Evolutionary conservation across 2,329 filamentous ascomycete species (phyloP), one percentile per base, ranked within the genome.

Genomic region (Ceratocystis destructans): DNA sequence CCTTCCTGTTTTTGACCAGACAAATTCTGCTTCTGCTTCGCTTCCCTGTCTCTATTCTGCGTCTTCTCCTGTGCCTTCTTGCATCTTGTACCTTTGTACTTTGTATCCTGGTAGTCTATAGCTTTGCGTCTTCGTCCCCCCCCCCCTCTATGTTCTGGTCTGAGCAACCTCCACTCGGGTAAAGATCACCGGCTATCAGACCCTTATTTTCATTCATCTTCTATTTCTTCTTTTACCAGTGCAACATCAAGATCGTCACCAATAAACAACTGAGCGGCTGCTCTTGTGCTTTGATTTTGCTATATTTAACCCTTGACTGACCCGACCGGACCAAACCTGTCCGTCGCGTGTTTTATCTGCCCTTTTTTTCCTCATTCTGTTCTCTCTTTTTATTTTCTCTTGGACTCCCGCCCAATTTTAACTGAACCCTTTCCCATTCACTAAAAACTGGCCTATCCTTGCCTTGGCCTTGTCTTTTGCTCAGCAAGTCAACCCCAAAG

Each of bases 301-400:
- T 53, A 53, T 53, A 53, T 53, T 53, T 59, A 59, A 59, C 55
- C 55, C 55, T 59, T 59, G 55, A n/a, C 55, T 17, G 28, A 3
- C 37, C 37, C 37, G 37, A 15, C 37, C 37, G 15, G 3, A 15
- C 37, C 37, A 41, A 12, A 41, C 53, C 53, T 59, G 55, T 31
- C 55, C 12, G 55, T 59, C 55, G 55, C 55, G 55, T 59, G 55
- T 62, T 61, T 62, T 55, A 53, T 65, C 48, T 65, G 53, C 62
- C 53, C 28, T 50, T 67, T 41, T 22, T 37, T 55, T 64, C 28
- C n/a, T 61, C 65, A 6, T 46, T 66, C 59, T 31, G 28, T 59
- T 44, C 64, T 50, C 31, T 61, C 62, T 25, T 45, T 31, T 31
- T n/a, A 15, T 31, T 25, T 37, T 31, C 31, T 65, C 31, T 41